Evolutionary conservation across 306 rosid species (phyloP).

Genomic region (Cucurbita maxima): DNA sequence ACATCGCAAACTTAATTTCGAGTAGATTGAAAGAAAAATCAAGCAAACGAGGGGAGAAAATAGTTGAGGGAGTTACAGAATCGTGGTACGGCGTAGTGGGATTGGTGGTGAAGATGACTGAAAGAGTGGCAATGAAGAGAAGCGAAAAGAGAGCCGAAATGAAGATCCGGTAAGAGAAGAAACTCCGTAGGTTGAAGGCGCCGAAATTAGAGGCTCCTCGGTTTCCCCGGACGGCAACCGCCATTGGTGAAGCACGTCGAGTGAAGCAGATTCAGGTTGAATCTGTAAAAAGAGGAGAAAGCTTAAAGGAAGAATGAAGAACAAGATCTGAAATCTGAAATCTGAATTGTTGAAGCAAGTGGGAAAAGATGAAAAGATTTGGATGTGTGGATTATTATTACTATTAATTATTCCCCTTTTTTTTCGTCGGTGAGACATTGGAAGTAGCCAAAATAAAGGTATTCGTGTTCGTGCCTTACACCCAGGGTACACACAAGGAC

Average conservation of each 20-base stretch:
- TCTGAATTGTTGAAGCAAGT: neutral
- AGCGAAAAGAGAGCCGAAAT: conserved; percentile 81
- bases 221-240: conserved; percentile 77
- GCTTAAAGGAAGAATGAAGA: neutral
- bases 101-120: conserved; percentile 52
- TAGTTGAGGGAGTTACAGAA: conserved; percentile 41
- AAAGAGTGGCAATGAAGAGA: conserved; percentile 80
- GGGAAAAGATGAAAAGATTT: neutral
- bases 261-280: neutral
- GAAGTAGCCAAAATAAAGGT: neutral
- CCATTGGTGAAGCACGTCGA: conserved; percentile 37
- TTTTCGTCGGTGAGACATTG: neutral
- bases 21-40: conserved; percentile 7
- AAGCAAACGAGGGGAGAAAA: neutral
- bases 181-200: conserved; percentile 46
- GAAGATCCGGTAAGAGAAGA: conserved; percentile 94
- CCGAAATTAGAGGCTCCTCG: conserved; percentile 35
- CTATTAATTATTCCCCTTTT: neutral
- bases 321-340: conserved; percentile 7
- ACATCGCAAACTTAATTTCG: neutral
- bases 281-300: neutral
- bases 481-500: neutral
- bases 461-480: neutral
- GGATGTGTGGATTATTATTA: neutral
- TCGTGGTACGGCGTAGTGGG: conserved; percentile 50